These are phyloP conservation scores for Colletotrichum sp. DNA, from an alignment of 2,329 filamentous ascomycete genomes.

Conservation along the genomic window DNA sequence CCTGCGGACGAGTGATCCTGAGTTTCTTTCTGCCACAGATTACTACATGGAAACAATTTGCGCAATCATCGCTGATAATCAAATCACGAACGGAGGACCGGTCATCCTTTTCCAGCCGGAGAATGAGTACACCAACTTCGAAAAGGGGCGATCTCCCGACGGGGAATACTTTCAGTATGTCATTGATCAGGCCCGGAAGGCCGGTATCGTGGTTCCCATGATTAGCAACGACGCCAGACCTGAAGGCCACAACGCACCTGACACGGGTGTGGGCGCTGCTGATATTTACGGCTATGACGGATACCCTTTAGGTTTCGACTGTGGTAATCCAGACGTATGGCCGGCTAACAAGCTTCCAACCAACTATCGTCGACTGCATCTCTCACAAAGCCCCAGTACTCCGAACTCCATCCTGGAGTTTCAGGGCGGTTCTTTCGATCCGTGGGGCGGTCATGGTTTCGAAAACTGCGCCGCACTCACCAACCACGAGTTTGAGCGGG, in stretches of 20 bases:
- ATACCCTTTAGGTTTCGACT: slow-evolving; percentile 67
- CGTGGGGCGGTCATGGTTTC: slow-evolving; percentile 76
- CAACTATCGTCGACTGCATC: slow-evolving; percentile 46
- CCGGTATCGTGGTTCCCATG: slow-evolving; percentile 75
- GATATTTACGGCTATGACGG: slow-evolving; percentile 58
- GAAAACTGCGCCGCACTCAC: slow-evolving; percentile 69
- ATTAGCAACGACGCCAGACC: slow-evolving; percentile 76
- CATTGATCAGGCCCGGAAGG: slow-evolving; percentile 68
- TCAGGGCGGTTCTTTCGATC: slow-evolving; percentile 75
- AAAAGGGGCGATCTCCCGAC: slow-evolving; percentile 50
- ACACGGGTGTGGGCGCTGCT: slow-evolving; percentile 48
- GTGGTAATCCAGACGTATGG: slow-evolving; percentile 54
- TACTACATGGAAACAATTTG: slow-evolving; percentile 61
- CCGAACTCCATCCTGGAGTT: slow-evolving; percentile 70
- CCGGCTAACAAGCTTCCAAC: slow-evolving; percentile 32
- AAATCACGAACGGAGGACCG: slow-evolving; percentile 84
- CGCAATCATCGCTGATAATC: slow-evolving; percentile 70
- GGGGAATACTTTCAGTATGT: slow-evolving; percentile 74
- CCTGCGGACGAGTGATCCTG: slow-evolving; percentile 66
- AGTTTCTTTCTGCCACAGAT: slow-evolving; percentile 70
- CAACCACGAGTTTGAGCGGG: slow-evolving; percentile 76
- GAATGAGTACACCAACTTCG: slow-evolving; percentile 76
- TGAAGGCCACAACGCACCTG: slow-evolving; percentile 67
- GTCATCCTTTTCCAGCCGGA: slow-evolving; percentile 82
- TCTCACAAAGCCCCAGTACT: slow-evolving; percentile 63